phyloP scores from a whole-genome alignment of 192 early-diverging fungal genomes.

The Coemansia sp. region DNA sequence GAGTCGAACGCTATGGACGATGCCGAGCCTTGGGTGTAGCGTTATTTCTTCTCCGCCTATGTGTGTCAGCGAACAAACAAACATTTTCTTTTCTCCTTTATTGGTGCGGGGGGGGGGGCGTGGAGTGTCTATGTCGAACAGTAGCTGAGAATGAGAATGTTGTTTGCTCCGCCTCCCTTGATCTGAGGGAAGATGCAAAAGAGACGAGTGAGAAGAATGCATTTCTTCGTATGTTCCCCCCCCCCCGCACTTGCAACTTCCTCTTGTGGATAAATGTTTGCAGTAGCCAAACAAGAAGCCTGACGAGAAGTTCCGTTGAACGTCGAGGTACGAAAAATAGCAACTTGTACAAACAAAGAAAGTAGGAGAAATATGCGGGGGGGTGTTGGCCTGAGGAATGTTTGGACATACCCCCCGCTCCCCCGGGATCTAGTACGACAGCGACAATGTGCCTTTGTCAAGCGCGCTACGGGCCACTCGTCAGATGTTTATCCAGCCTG shows the following conservation, averaged over 20 bases:
- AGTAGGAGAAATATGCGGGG: background rate
- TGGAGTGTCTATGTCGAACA: background rate
- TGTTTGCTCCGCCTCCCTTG: background rate
- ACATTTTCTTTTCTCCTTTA: background rate
- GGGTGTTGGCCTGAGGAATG: background rate
- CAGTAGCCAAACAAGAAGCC: conserved; percentile 5
- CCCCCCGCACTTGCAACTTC: background rate
- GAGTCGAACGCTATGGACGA: conserved; percentile 46
- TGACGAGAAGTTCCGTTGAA: background rate
- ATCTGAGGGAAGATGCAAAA: background rate
- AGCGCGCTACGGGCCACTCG: background rate
- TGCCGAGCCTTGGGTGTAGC: conserved; percentile 45
- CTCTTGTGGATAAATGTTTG: background rate
- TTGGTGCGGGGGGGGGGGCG: background rate
- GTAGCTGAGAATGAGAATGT: background rate
- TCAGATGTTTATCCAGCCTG: background rate
- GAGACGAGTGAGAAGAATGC: conserved; percentile 7
- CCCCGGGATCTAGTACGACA: background rate
- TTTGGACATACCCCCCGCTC: conserved; percentile 1
- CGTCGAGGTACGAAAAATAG: conserved; percentile 1
- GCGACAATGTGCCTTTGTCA: background rate
- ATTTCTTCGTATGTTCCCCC: background rate
- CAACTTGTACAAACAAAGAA: background rate
- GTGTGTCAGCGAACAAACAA: background rate
- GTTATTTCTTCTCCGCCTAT: background rate